Evolutionary conservation across 1,139 yeast species (phyloP).

Genomic region (Zygosaccharomyces sapae): DNA sequence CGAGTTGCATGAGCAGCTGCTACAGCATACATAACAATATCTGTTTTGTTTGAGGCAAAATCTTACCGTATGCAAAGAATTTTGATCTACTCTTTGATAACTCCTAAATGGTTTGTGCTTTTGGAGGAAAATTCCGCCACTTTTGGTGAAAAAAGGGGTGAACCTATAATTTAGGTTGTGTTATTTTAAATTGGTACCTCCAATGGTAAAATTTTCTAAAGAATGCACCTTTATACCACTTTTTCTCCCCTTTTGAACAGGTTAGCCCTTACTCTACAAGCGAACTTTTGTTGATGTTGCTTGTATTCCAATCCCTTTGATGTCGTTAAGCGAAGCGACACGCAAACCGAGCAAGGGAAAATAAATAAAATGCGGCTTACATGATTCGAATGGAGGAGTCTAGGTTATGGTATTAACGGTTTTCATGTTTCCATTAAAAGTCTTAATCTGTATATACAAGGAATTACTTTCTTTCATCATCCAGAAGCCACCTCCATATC

Average conservation of each 20-base stretch:
- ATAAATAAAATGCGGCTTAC: background rate
- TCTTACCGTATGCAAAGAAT: background rate
- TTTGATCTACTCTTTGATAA: background rate
- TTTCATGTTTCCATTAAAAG: background rate
- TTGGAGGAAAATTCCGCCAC: background rate
- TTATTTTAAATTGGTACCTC: background rate
- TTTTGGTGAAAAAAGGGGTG: background rate
- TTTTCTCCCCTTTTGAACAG: background rate
- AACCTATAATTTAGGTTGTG: background rate
- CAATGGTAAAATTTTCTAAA: background rate
- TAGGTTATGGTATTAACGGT: background rate
- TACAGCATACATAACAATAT: conserved; percentile 26
- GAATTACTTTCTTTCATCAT: conserved; percentile 44
- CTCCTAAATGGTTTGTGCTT: background rate
- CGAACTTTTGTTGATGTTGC: conserved; percentile 1
- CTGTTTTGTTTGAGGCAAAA: conserved; percentile 2
- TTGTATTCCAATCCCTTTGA: conserved; percentile 5
- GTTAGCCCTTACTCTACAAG: background rate
- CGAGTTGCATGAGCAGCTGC: conserved; percentile 31
- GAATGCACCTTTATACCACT: background rate
- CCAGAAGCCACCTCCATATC: conserved; percentile 72
- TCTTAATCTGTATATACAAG: conserved; percentile 8
- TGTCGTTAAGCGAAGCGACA: background rate
- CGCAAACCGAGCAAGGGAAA: conserved; percentile 1
- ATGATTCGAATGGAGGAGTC: background rate